Evolutionary conservation across 116 monocot genomes (phyloP).

Genomic region (Iris pallida): DNA sequence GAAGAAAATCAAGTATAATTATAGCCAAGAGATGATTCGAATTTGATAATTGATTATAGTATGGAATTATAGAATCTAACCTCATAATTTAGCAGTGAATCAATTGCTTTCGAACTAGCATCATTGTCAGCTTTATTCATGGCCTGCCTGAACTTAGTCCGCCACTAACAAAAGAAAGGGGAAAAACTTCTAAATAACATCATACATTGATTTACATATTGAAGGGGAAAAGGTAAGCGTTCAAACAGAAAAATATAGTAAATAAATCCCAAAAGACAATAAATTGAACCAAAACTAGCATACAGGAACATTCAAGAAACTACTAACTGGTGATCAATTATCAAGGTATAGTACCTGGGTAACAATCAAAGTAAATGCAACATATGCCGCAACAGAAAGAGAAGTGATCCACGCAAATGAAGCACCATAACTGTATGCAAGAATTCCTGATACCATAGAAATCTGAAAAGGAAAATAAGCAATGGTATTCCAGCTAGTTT

Average conservation of each 20-base stretch:
- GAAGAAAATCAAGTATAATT: background rate
- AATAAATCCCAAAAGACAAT: background rate
- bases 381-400: conserved; percentile 70
- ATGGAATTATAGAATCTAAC: conserved; percentile 22
- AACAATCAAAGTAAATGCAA: conserved; percentile 78
- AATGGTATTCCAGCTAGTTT: background rate
- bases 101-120: conserved; percentile 78
- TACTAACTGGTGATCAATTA: background rate
- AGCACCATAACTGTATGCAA: conserved; percentile 82
- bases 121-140: conserved; percentile 98
- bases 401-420: conserved; percentile 90
- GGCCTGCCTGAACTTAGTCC: conserved; percentile 74
- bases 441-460: conserved; percentile 78
- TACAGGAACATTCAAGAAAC: background rate
- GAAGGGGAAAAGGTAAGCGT: no score
- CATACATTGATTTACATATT: background rate
- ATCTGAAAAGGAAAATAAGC: conserved; percentile 41
- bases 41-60: conserved; percentile 2
- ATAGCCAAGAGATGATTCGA: background rate
- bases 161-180: conserved; percentile 52
- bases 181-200: no score
- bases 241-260: conserved; percentile 6
- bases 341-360: conserved; percentile 59
- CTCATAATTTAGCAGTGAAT: conserved; percentile 90
- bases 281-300: background rate